Evolutionary conservation across 2,329 filamentous ascomycete species (phyloP).

Genomic region (Cladosporium sp.): DNA sequence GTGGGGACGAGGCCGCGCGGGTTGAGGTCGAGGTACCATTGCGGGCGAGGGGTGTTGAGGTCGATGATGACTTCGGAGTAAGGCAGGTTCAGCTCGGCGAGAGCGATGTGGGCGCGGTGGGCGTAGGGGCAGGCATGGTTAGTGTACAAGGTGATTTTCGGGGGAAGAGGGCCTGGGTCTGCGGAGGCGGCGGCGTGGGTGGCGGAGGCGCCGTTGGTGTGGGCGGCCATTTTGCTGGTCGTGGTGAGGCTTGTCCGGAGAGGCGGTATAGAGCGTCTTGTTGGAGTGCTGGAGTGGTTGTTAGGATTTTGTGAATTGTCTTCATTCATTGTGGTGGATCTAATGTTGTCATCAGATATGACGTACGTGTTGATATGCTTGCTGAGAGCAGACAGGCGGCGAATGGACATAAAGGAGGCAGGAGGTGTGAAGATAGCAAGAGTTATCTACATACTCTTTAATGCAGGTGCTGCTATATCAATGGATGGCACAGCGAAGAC

Average conservation of each 20-base stretch:
- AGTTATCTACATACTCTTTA: background rate
- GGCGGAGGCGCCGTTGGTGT: conserved; percentile 17
- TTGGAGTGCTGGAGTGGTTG: background rate
- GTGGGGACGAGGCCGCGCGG: conserved; percentile 76
- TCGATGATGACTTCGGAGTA: conserved; percentile 57
- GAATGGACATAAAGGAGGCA: background rate
- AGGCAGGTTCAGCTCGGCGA: conserved; percentile 34
- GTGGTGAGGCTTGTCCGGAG: background rate
- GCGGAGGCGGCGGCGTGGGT: background rate
- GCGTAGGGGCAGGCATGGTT: conserved; percentile 70
- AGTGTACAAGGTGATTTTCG: conserved; percentile 68
- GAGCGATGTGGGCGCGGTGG: conserved; percentile 60
- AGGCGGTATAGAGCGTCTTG: background rate
- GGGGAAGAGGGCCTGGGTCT: conserved; percentile 20
- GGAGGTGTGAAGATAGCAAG: too few relatives aligned
- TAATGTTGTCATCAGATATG: conserved; percentile 8
- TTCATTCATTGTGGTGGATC: background rate
- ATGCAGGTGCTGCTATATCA: background rate
- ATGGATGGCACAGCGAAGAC: background rate
- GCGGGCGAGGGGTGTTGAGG: conserved; percentile 64
- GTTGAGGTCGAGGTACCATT: conserved; percentile 75
- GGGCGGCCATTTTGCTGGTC: conserved; percentile 13
- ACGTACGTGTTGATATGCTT: conserved; percentile 15
- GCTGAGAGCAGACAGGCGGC: conserved; percentile 5
- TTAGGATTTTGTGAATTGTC: background rate